phyloP scores from a whole-genome alignment of 2,329 filamentous ascomycete genomes.

The Xylariales sp. region DNA sequence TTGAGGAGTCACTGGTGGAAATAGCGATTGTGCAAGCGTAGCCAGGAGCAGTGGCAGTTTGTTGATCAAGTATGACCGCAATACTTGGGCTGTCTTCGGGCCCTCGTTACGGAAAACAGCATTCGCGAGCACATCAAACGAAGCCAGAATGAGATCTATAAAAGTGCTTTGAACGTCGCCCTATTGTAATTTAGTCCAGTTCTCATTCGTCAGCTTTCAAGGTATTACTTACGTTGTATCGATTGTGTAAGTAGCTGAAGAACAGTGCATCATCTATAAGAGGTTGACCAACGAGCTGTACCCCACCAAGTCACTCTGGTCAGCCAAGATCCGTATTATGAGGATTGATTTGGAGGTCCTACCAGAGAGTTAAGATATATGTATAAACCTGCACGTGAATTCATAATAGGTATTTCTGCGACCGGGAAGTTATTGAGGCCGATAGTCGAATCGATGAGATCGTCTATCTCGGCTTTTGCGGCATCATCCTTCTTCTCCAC shows the following conservation, averaged over 20 bases:
- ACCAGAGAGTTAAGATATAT: conserved; percentile 81
- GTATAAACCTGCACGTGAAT: conserved; percentile 78
- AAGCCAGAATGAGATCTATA: conserved; percentile 78
- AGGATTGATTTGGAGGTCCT: conserved; percentile 28
- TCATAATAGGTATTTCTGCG: conserved; percentile 64
- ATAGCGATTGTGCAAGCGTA: conserved; percentile 59
- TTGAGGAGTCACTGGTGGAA: conserved; percentile 68
- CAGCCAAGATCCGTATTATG: conserved; percentile 13
- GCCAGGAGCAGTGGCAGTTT: conserved; percentile 53
- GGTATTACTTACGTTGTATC: conserved; percentile 74
- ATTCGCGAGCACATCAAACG: conserved; percentile 87
- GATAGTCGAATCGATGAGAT: conserved; percentile 53
- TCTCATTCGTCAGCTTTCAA: too few species aligned
- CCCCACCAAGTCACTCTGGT: conserved; percentile 10
- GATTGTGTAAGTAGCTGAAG: conserved; percentile 75
- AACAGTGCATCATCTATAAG: conserved; percentile 77
- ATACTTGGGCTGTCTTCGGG: conserved; percentile 59
- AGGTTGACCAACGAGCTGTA: conserved; percentile 73
- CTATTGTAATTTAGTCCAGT: conserved; percentile 42
- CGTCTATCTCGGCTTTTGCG: conserved; percentile 48
- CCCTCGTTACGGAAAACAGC: conserved; percentile 66
- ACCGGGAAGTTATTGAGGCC: conserved; percentile 51
- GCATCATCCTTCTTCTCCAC: conserved; percentile 46
- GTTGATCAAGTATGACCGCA: conserved; percentile 82
- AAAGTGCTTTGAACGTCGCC: conserved; percentile 74